Evolutionary conservation across 306 rosid genomes (phyloP), one percentile per base, ranked within the genome.

Genomic region (Vigna unguiculata): DNA sequence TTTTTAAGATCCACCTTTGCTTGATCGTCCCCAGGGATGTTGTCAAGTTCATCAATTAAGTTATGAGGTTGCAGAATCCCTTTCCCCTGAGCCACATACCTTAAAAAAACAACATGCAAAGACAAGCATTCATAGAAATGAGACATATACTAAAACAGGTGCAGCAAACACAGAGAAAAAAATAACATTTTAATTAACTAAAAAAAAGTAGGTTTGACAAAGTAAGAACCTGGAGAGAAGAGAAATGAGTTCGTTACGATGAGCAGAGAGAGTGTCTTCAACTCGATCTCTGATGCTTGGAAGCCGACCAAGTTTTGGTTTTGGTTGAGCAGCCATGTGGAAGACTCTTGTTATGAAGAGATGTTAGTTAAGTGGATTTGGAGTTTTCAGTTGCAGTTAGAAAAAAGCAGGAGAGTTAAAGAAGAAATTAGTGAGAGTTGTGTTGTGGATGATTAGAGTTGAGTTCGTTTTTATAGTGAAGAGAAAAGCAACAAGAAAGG

Each of bases 61-160:
- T 76, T 76, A 85, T 92, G 98, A 77, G 98, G 97, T 58, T 90
- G 97, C 87, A 92, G 80, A 69, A 95, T 90, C 77, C 93, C 92
- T 88, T 92, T 92, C 45, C 97, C 97, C 77, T 84, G 95, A 74
- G 82, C 91, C 82, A 92, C 92, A 78, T 90, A 95, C 87, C 98
- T 94, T 71, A 36, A 71, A 62, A 59, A 48, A 59, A 59, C 0
- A 34, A 45, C 2, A 5, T n/a, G 17, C 8, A 62, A 6, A 4
- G 2, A 67, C 65, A 62, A 63, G 67, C 13, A 51, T 41, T 41
- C 41, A 40, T 4, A 13, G 0, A 30, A 57, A 52, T 15, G 21
- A 69, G 40, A 63, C 49, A 76, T 47, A 59, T 30, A 49, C 30
- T 9, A 7, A 17, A 1, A n/a, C 5, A 64, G 10, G 36, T 47